A percentile compares a stretch with the other conserved stretches of the same genome.
Evolutionary conservation across 495 filamentous ascomycete genomes (phyloP).

Genomic region (Letharia lupina): DNA sequence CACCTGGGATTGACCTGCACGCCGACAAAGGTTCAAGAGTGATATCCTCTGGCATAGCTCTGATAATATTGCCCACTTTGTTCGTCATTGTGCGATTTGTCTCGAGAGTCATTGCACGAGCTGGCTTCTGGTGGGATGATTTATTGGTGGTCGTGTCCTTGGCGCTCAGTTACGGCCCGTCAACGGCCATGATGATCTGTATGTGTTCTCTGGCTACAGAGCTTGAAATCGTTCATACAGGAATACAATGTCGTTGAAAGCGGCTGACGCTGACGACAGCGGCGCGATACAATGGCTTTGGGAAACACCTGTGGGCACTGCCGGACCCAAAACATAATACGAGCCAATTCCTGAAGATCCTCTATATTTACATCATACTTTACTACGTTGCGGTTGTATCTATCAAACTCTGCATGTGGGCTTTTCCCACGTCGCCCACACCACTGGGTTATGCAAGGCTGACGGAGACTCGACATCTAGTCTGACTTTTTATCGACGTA

Average conservation of each 20-base stretch:
- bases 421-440: not conserved
- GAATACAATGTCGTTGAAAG: not conserved
- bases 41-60: constrained; percentile 13
- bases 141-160: constrained; percentile 29
- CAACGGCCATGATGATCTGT: constrained; percentile 15
- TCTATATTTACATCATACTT: constrained; percentile 22
- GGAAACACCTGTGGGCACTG: constrained; percentile 19
- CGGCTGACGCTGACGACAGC: constrained; percentile 7
- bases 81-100: constrained; percentile 30
- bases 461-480: constrained; percentile 1
- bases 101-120: constrained; percentile 26
- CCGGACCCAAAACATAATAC: constrained; percentile 13
- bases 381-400: constrained; percentile 18
- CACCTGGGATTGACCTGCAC: constrained; percentile 37
- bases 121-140: constrained; percentile 36
- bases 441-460: not conserved
- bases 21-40: constrained; percentile 12
- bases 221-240: not conserved
- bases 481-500: constrained; percentile 23
- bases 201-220: not conserved
- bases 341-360: constrained; percentile 18
- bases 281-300: constrained; percentile 16
- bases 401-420: constrained; percentile 20
- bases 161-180: constrained; percentile 12
- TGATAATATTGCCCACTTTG: constrained; percentile 31